Conservation (phyloP, 2,329 filamentous ascomycete genomes). For the Diaporthe sp. region DNA sequence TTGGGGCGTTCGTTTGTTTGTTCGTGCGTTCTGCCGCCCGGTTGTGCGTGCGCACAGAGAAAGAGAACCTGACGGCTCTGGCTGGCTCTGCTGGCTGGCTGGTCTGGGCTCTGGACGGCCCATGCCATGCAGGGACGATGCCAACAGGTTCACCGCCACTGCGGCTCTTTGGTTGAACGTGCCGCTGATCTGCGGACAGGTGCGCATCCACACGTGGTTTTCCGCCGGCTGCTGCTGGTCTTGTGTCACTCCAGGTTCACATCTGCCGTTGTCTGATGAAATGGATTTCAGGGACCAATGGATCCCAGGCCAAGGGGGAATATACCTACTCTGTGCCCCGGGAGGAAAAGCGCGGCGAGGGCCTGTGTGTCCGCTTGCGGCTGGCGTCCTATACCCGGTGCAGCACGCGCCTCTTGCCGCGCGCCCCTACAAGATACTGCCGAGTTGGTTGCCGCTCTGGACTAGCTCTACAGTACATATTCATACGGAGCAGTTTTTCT, state of each 20-base stretch:
- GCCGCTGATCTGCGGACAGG: conserved; percentile 29
- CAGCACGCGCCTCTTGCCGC: conserved; percentile 9
- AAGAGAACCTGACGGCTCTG: background rate
- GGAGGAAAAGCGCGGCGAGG: background rate
- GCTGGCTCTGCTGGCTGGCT: background rate
- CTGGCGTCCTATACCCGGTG: background rate
- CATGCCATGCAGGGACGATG: conserved; percentile 17
- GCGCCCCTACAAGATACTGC: background rate
- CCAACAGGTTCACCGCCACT: conserved; percentile 27
- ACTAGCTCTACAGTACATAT: background rate
- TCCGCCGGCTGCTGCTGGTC: background rate
- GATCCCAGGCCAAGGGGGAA: background rate
- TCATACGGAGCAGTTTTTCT: background rate
- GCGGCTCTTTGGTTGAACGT: conserved; percentile 16
- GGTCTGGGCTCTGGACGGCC: background rate
- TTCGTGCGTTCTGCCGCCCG: background rate
- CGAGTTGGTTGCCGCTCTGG: background rate
- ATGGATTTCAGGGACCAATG: background rate
- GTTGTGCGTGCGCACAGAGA: background rate
- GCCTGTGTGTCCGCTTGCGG: conserved; percentile 1
- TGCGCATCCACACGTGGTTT: conserved; percentile 31
- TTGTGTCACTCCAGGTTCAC: conserved; percentile 24
- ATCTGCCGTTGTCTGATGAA: background rate
- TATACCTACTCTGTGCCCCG: background rate
- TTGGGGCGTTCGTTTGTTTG: background rate